These are phyloP conservation scores for Thinopyrum elongatum DNA, from an alignment of 176 grass and related monocot genomes.

Conservation along the genomic window DNA sequence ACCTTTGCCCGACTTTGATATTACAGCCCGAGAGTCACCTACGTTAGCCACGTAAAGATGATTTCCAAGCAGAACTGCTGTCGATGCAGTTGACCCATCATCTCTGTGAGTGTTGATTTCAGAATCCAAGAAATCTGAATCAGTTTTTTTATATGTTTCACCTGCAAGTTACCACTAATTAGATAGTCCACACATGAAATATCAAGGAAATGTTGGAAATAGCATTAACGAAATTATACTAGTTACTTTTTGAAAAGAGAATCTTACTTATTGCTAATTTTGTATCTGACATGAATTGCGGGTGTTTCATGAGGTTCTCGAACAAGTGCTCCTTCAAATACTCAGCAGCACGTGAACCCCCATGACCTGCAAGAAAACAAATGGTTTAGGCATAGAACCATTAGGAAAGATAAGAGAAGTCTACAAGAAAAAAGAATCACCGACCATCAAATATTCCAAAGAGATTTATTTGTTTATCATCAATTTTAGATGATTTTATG, in stretches of 20 bases:
- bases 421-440: conserved; percentile 38
- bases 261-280: conserved; percentile 89
- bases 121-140: conserved; percentile 84
- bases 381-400: conserved; percentile 16
- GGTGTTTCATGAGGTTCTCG: conserved; percentile 87
- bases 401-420: not conserved
- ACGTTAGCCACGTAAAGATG: conserved; percentile 94
- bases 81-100: conserved; percentile 93
- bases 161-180: conserved; percentile 42
- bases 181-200: conserved; percentile 5
- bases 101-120: conserved; percentile 88
- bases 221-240: conserved; percentile 33
- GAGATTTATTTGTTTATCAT: conserved; percentile 77
- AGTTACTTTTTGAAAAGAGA: conserved; percentile 25
- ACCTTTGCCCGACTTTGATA: conserved; percentile 98
- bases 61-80: conserved; percentile 81
- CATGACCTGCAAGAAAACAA: conserved; percentile 66
- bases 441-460: conserved; percentile 98
- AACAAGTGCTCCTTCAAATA: conserved; percentile 99
- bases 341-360: conserved; percentile 96
- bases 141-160: conserved; percentile 89
- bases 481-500: conserved; percentile 82
- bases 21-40: conserved; percentile 92
- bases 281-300: conserved; percentile 82
- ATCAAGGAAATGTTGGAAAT: not conserved